Evolutionary conservation across 352 stramenopile species (phyloP).

Genomic region (Phytophthora ohioensis): DNA sequence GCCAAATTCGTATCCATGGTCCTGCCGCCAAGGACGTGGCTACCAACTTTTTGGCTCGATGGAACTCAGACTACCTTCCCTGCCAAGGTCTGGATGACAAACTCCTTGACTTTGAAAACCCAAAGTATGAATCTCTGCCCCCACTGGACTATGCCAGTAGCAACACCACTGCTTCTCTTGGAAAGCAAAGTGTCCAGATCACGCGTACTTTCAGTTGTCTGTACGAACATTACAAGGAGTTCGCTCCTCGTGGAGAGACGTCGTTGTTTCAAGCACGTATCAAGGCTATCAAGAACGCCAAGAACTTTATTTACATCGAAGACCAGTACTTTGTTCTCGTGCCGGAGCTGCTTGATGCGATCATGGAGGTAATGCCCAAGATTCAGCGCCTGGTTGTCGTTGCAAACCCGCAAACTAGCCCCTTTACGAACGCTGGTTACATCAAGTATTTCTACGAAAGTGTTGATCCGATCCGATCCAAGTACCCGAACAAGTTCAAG

Average conservation of each 20-base stretch:
- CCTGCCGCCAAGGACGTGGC: constrained; percentile 56
- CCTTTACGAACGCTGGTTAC: constrained; percentile 43
- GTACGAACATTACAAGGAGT: constrained; percentile 53
- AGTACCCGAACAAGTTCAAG: constrained; percentile 33
- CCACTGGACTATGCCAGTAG: constrained; percentile 13
- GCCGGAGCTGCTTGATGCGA: constrained; percentile 43
- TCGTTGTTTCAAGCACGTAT: constrained; percentile 53
- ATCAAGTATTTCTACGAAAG: constrained; percentile 65
- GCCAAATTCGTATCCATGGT: constrained; percentile 50
- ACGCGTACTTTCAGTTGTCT: constrained; percentile 66
- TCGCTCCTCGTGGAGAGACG: constrained; percentile 54
- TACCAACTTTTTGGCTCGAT: constrained; percentile 58
- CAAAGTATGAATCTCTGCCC: constrained; percentile 23
- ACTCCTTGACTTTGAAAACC: constrained; percentile 58
- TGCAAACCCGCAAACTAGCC: constrained; percentile 30
- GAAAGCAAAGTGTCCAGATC: constrained; percentile 42
- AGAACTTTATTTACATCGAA: constrained; percentile 40
- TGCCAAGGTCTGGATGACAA: constrained; percentile 38
- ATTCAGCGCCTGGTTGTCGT: constrained; percentile 61
- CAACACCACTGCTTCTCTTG: constrained; percentile 12
- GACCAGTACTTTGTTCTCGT: constrained; percentile 39
- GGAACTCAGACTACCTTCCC: constrained; percentile 49
- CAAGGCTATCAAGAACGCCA: constrained; percentile 47
- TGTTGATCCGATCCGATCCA: constrained; percentile 46
- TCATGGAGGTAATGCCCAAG: constrained; percentile 55